Evolutionary conservation across 2,329 filamentous ascomycete genomes (phyloP), one percentile per base, ranked within the genome.

Genomic region (Fusarium begoniae): DNA sequence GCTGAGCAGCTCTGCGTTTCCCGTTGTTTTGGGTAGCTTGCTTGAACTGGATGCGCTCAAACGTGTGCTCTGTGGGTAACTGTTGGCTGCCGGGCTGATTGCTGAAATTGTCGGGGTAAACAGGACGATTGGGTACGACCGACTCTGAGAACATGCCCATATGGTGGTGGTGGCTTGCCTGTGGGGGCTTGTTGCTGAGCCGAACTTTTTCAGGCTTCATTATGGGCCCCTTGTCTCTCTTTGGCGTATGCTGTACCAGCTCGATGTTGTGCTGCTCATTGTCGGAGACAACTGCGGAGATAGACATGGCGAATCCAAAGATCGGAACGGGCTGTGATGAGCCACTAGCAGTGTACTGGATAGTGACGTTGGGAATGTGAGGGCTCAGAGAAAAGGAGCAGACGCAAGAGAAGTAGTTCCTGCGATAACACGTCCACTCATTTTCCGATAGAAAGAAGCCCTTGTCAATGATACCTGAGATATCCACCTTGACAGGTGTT

Each of bases 31-130:
- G 94, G 0, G 95, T 98, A 3, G 95, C 95, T 74, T 94, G 94
- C 81, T 97, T 97, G 88, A 98, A 98, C 78, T 98, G 95, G 58
- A 98, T 96, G 17, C 95, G 91, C 80, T 98, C 95, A 80, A 97
- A 98, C 0, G 87, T 90, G 72, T 90, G 87, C 74, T 90, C 89
- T 12, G 84, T 87, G 10, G 87, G 84, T 22, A 84, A 82, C 79
- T 54, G 80, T 74, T 84, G 82, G 40, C 81, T 76, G 30, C 76
- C 71, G 4, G 76, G 63, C 37, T 80, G 79, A 35, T 74, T 60
- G 32, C 69, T 73, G 67, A 86, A 84, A 59, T 79, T 79, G 67
- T 86, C 85, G 4, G 86, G 82, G 73, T 87, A 89, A 73, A 69
- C 67, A 63, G 74, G 64, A 68, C 70, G 79, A 59, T 44, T 77